These are phyloP conservation scores for Fraxinus pennsylvanica DNA, from an alignment of 257 asterid species.

Conservation along the genomic window DNA sequence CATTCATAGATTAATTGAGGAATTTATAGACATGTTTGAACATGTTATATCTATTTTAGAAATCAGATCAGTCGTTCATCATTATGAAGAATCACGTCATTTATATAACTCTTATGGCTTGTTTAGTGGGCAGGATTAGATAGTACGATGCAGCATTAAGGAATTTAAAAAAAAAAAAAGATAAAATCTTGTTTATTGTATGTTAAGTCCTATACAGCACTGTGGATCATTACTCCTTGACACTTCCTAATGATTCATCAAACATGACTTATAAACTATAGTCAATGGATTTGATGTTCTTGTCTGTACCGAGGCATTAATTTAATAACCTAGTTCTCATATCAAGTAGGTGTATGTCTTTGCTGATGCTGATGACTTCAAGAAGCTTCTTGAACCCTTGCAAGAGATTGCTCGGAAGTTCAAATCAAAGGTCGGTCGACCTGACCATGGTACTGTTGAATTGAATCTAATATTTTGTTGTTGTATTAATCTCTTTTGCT, in stretches of 20 bases:
- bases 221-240: too few species aligned
- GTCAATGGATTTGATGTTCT: not conserved
- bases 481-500: conserved; percentile 15
- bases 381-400: conserved; percentile 60
- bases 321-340: conserved; percentile 20
- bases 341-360: conserved; percentile 70
- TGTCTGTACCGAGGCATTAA: conserved; percentile 1
- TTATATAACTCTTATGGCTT: not conserved
- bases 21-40: too few species aligned
- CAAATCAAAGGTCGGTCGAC: conserved; percentile 68
- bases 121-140: too few species aligned
- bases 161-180: too few species aligned
- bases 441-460: conserved; percentile 7
- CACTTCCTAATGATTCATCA: not conserved
- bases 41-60: not conserved
- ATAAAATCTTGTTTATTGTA: too few species aligned
- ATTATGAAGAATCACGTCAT: not conserved
- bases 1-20: too few species aligned
- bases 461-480: conserved; percentile 8
- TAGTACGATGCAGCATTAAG: too few species aligned
- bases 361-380: conserved; percentile 64
- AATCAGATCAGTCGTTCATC: not conserved
- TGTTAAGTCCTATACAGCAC: too few species aligned
- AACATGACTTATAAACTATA: not conserved
- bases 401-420: conserved; percentile 72